A percentile compares a stretch with the other conserved stretches of the same genome.
These are phyloP conservation scores for Penicillium canariense DNA, from an alignment of 495 filamentous ascomycete species.

Conservation along the genomic window DNA sequence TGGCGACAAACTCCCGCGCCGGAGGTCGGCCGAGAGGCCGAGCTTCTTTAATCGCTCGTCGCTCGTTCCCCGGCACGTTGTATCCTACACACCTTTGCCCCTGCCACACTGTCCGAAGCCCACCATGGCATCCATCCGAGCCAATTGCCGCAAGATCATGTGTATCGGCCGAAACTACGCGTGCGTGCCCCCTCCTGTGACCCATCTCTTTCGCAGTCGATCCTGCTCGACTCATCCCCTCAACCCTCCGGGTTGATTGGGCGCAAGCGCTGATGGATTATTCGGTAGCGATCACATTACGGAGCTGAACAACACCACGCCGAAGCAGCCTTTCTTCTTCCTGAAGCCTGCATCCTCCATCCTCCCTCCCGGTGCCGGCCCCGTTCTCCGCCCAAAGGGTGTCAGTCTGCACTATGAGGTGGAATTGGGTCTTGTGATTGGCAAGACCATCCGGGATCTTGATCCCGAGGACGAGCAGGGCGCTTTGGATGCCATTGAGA, in stretches of 20 bases:
- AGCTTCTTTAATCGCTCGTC: background rate
- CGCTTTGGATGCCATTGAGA: conserved; percentile 50
- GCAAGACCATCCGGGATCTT: conserved; percentile 71
- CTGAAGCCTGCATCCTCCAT: conserved; percentile 87
- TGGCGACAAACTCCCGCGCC: background rate
- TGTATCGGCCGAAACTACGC: conserved; percentile 99
- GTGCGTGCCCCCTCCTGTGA: conserved; percentile 50
- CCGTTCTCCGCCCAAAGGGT: conserved; percentile 79
- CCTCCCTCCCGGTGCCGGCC: conserved; percentile 70
- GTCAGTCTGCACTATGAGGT: conserved; percentile 92
- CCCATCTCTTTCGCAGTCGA: background rate
- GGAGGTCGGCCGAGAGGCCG: conserved; percentile 7
- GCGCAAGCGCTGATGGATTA: conserved; percentile 7
- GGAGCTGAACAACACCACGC: conserved; percentile 81
- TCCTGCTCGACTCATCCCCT: background rate
- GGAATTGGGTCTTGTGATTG: conserved; percentile 85
- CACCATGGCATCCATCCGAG: conserved; percentile 41
- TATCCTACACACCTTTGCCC: background rate
- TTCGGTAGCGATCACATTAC: conserved; percentile 78
- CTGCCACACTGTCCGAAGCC: background rate
- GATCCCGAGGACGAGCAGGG: conserved; percentile 57
- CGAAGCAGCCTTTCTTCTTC: conserved; percentile 98
- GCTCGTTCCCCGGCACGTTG: background rate
- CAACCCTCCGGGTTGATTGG: background rate
- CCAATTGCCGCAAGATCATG: conserved; percentile 80